Evolutionary conservation across 2,329 filamentous ascomycete genomes (phyloP).

Genomic region (Teratosphaeria pseudoeucalypti): DNA sequence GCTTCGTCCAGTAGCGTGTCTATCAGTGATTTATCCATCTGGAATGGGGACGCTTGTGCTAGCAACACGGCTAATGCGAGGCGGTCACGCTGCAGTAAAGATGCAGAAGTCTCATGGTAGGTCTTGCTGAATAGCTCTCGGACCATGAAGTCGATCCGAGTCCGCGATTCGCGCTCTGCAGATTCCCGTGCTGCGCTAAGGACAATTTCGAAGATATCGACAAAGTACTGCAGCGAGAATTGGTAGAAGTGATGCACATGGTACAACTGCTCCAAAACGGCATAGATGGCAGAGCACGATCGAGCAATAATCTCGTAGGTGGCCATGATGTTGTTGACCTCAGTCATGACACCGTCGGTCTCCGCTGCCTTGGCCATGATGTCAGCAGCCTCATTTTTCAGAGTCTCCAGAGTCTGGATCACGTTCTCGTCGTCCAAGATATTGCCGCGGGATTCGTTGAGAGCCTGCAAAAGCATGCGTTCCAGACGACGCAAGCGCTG

Average conservation of each 20-base stretch:
- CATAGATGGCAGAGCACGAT: constrained; percentile 94
- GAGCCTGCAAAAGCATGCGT: constrained; percentile 82
- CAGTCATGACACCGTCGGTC: constrained; percentile 95
- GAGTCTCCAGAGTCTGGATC: constrained; percentile 91
- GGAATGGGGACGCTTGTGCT: constrained; percentile 88
- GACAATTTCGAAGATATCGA: constrained; percentile 93
- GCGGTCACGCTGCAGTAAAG: constrained; percentile 84
- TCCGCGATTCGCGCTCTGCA: constrained; percentile 45
- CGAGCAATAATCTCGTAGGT: constrained; percentile 89
- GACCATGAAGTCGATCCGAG: constrained; percentile 79
- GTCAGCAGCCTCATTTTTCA: constrained; percentile 95
- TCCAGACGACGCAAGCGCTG: constrained; percentile 93
- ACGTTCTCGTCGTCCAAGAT: constrained; percentile 98
- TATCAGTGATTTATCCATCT: constrained; percentile 84
- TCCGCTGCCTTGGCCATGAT: constrained; percentile 94
- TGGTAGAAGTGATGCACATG: constrained; percentile 99
- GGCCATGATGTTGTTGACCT: constrained; percentile 90
- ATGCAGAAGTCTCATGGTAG: constrained; percentile 87
- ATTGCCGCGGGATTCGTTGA: constrained; percentile 95
- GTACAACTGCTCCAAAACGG: constrained; percentile 90
- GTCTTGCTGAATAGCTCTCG: constrained; percentile 83
- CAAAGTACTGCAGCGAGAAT: constrained; percentile 96
- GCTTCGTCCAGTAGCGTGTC: constrained; percentile 75
- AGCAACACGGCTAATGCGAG: constrained; percentile 92
- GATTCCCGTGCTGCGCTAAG: constrained; percentile 71